Evolutionary conservation across 352 stramenopile species (phyloP).

Genomic region (Phytophthora pistaciae): DNA sequence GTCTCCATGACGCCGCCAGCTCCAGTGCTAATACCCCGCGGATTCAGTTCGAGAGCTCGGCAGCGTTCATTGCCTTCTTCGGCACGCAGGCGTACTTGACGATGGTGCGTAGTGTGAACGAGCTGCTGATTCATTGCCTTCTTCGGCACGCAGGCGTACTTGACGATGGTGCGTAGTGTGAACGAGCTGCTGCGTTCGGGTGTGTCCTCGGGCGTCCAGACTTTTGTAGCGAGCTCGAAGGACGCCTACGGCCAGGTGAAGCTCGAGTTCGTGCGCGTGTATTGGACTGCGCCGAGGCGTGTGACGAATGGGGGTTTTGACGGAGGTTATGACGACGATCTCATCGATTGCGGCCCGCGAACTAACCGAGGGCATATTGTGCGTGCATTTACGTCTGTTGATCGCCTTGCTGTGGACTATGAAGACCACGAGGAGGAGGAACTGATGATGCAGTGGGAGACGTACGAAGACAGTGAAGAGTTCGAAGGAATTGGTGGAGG

Average conservation of each 20-base stretch:
- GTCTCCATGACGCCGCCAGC: too few relatives aligned
- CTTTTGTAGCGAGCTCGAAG: conserved; percentile 45
- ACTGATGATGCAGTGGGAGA: conserved; percentile 45
- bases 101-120: conserved; percentile 46
- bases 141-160: conserved; percentile 53
- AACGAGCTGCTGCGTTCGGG: conserved; percentile 47
- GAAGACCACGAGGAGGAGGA: conserved; percentile 43
- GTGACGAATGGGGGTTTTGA: conserved; percentile 19
- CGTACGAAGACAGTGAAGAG: conserved; percentile 38
- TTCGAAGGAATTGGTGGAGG: conserved; percentile 20
- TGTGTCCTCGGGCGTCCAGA: conserved; percentile 50
- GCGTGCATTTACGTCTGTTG: conserved; percentile 52
- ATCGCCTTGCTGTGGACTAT: conserved; percentile 38
- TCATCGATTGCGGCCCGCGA: conserved; percentile 52
- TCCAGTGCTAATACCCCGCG: too few relatives aligned
- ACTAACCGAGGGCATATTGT: conserved; percentile 62
- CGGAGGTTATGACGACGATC: conserved; percentile 47
- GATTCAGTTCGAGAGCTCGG: conserved; percentile 51
- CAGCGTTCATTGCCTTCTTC: conserved; percentile 59
- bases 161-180: conserved; percentile 45
- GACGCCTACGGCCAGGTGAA: conserved; percentile 58
- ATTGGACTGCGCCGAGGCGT: conserved; percentile 41
- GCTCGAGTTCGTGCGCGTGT: conserved; percentile 63
- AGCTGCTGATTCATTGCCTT: conserved; percentile 54
- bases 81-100: conserved; percentile 48